phyloP scores from a whole-genome alignment of 129 eudicot genomes.

The Flaveria trinervia region DNA sequence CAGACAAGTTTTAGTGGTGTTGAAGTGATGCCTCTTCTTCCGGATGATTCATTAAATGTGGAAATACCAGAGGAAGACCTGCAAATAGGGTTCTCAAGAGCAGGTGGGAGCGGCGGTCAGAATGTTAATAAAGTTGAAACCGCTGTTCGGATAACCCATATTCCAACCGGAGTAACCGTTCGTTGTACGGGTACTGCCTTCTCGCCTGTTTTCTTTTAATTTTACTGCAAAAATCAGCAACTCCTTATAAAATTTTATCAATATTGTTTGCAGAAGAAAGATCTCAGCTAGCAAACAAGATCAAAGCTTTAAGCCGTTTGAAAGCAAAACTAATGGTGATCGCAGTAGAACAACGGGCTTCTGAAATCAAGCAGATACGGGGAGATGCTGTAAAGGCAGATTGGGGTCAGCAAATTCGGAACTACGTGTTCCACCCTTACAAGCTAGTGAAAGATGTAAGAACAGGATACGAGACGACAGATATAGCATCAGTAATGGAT shows the following conservation, averaged over 20 bases:
- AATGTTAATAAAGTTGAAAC: constrained; percentile 96
- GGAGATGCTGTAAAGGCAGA: constrained; percentile 96
- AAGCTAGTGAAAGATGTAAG: constrained; percentile 97
- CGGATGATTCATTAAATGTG: constrained; percentile 76
- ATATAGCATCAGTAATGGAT: constrained; percentile 89
- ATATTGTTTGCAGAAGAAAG: constrained; percentile 62
- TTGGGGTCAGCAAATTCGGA: constrained; percentile 94
- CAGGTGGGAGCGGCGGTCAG: constrained; percentile 98
- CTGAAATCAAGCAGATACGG: constrained; percentile 89
- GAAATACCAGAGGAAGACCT: constrained; percentile 97
- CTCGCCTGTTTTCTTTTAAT: background rate
- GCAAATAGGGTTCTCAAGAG: constrained; percentile 71
- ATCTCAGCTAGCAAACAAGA: constrained; percentile 77
- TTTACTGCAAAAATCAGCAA: too few species aligned
- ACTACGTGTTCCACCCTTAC: constrained; percentile 96
- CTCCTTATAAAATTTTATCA: too few species aligned
- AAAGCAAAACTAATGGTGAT: constrained; percentile 90
- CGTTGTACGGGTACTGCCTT: constrained; percentile 72
- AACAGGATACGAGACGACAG: constrained; percentile 76
- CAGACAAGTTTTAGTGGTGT: constrained; percentile 96
- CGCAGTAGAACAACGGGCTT: constrained; percentile 86
- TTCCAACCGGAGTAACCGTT: constrained; percentile 93
- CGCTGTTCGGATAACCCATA: constrained; percentile 92
- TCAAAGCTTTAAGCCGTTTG: constrained; percentile 75
- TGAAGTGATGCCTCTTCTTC: constrained; percentile 99